A percentile compares a stretch with the other conserved stretches of the same genome.
These are phyloP conservation scores for Thalassiosira oceanica DNA, from an alignment of 352 stramenopile species.

Conservation along the genomic window DNA sequence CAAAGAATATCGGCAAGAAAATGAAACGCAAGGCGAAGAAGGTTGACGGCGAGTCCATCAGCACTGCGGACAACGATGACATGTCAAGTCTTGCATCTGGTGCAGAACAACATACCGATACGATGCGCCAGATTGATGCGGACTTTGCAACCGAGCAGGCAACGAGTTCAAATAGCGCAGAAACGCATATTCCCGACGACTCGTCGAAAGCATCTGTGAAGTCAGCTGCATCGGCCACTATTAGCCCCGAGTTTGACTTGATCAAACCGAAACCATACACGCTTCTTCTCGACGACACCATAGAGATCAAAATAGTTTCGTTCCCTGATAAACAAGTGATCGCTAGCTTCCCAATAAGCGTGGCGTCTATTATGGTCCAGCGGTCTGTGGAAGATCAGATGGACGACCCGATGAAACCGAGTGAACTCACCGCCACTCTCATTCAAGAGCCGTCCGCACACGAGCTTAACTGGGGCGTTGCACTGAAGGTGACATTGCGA, in stretches of 20 bases:
- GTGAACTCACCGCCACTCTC: conserved; percentile 42
- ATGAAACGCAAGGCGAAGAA: conserved; percentile 13
- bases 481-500: conserved; percentile 49
- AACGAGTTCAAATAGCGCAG: too few species aligned
- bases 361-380: conserved; percentile 47
- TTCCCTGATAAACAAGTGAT: conserved; percentile 40
- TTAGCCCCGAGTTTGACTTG: conserved; percentile 12
- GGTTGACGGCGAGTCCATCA: conserved; percentile 9
- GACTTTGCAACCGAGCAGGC: too few species aligned
- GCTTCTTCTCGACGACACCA: conserved; percentile 45
- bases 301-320: conserved; percentile 46
- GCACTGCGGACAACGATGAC: too few species aligned
- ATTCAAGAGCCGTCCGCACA: conserved; percentile 46
- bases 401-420: conserved; percentile 36
- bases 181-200: too few species aligned
- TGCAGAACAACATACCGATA: too few species aligned
- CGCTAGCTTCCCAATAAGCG: conserved; percentile 45
- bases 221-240: too few species aligned
- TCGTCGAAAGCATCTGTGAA: conserved; percentile 1
- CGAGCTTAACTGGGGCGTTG: conserved; percentile 42
- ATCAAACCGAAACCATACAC: conserved; percentile 35
- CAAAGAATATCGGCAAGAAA: not conserved
- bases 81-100: too few species aligned
- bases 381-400: conserved; percentile 32
- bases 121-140: too few species aligned